Conservation (phyloP, 495 filamentous ascomycete genomes). For the Achaetomiella virescens region DNA sequence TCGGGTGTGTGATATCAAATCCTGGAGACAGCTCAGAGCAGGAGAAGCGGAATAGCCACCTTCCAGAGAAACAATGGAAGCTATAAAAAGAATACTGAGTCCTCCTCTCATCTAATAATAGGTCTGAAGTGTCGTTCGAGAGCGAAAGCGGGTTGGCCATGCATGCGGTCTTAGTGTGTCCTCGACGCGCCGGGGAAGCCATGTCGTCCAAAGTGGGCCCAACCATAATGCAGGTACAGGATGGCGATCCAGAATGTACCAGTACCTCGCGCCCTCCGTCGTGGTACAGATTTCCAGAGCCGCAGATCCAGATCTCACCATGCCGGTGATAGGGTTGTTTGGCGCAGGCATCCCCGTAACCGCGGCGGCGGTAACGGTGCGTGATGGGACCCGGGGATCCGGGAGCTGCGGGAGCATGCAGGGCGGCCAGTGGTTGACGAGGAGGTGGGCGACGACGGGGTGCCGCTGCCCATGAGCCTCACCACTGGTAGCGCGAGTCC, state of each 20-base stretch:
- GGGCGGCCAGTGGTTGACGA: neutral
- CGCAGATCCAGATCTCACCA: slow-evolving; percentile 17
- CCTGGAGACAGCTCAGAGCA: neutral
- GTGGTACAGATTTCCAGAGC: slow-evolving; percentile 5
- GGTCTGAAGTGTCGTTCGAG: neutral
- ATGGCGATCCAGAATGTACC: slow-evolving; percentile 15
- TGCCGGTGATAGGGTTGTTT: slow-evolving; percentile 14
- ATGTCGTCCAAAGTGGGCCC: slow-evolving; percentile 25
- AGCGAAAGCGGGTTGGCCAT: neutral
- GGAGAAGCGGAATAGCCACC: neutral
- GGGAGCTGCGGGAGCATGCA: neutral
- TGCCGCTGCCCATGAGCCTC: neutral
- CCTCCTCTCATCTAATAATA: neutral
- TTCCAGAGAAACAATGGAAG: neutral
- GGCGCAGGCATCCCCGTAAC: slow-evolving; percentile 18
- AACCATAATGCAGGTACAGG: slow-evolving; percentile 21
- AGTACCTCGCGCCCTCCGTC: slow-evolving; percentile 12
- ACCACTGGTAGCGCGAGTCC: neutral
- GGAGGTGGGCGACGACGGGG: neutral
- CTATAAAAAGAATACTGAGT: neutral
- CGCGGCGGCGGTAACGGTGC: slow-evolving; percentile 15
- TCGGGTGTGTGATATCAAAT: neutral
- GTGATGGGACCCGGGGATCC: neutral
- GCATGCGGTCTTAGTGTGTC: slow-evolving; percentile 2
- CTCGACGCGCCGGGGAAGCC: slow-evolving; percentile 1